Evolutionary conservation across 805 yeast species (phyloP), one percentile per base, ranked within the genome.

Genomic region (Kazachstania martiniae): DNA sequence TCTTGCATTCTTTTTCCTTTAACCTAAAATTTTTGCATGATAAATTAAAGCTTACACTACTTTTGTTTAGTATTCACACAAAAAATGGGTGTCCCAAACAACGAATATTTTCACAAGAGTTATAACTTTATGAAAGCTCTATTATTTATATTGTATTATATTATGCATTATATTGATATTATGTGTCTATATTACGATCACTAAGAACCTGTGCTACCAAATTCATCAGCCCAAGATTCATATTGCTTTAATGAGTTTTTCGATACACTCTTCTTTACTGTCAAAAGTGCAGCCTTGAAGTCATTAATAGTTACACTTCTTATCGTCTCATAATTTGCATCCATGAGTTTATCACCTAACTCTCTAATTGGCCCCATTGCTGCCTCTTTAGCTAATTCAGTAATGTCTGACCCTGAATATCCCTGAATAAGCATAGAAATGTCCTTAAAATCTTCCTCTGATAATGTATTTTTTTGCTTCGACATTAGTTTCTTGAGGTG

Each of bases 341-440:
- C 59, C 43, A 89, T 62, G 35, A 91, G 64, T 33, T 79, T 75
- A 36, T 89, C 97, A 4, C 97, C 97, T 21, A 91, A 62, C 19
- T 85, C 77, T 41, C 98, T 66, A 28, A 91, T 65, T 1, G 98
- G 97, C 3, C 94, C 95, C 96, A 89, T 89, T 1, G 97, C 98
- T 3, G 96, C 93, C 51, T 89, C 98, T 57, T 91, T 91, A 2
- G 97, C 95, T 40, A 89, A 61, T 1, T 96, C 93, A 0, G 97
- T 91, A 29, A 89, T 73, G 57, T 89, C 98, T 42, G 93, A 78
- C 1, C 97, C 97, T 10, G 95, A 83, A 55, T 78, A 85, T 1
- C 85, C 91, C n/a, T 77, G 75, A 0, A 95, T 84, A 42, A 81
- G 45, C 8, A 63, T 63, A 21, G 83, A 72, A 15, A 89, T 65